Evolutionary conservation across 1,284 basidiomycete genomes (phyloP).

Genomic region (Cerrena zonata): DNA sequence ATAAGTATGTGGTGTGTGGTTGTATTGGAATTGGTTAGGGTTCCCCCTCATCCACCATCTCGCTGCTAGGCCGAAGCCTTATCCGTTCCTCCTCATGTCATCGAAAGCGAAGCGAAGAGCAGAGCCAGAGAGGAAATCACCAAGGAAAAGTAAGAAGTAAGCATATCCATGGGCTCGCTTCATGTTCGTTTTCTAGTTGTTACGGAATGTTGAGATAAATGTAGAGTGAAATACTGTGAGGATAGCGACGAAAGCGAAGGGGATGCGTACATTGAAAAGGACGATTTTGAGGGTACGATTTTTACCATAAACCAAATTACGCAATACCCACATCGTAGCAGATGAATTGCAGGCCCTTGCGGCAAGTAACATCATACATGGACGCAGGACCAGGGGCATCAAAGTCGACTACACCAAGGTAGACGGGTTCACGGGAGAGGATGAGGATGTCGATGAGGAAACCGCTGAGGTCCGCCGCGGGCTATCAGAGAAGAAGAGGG

Average conservation of each 20-base stretch:
- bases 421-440: slow-evolving; percentile 18
- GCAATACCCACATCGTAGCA: slow-evolving; percentile 9
- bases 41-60: background rate
- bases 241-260: slow-evolving; percentile 26
- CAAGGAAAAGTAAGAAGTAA: slow-evolving; percentile 28
- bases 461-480: slow-evolving; percentile 17
- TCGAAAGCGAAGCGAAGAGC: slow-evolving; percentile 28
- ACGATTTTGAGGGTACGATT: slow-evolving; percentile 23
- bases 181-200: background rate
- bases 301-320: background rate
- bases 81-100: slow-evolving; percentile 19
- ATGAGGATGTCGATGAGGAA: slow-evolving; percentile 28
- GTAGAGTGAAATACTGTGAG: slow-evolving; percentile 28
- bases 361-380: slow-evolving; percentile 24
- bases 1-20: background rate
- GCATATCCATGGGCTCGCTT: slow-evolving; percentile 4
- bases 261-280: slow-evolving; percentile 11
- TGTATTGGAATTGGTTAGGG: background rate
- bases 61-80: background rate
- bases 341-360: slow-evolving; percentile 30
- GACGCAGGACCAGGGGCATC: slow-evolving; percentile 31
- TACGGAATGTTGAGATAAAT: slow-evolving; percentile 7
- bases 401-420: slow-evolving; percentile 34
- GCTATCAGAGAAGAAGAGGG: background rate
- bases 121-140: slow-evolving; percentile 20